Evolutionary conservation across 345 rosid species (phyloP).

Genomic region (Laguncularia racemosa): DNA sequence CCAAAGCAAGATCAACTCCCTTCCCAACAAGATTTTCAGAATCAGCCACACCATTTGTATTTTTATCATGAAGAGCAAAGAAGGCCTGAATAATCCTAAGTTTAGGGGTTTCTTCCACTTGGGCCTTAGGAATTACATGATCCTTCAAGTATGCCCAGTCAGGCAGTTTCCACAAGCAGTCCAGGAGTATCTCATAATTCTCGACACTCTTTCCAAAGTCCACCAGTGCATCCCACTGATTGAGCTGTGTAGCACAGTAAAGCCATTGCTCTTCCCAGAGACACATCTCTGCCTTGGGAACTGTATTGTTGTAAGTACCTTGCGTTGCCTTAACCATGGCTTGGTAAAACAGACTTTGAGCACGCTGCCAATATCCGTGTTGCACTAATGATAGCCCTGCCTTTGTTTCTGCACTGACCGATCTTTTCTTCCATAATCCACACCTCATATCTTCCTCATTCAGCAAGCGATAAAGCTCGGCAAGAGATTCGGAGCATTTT

Average conservation of each 20-base stretch:
- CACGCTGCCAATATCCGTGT: conserved; percentile 97
- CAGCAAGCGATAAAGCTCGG: conserved; percentile 89
- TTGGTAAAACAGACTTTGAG: conserved; percentile 88
- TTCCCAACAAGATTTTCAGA: conserved; percentile 85
- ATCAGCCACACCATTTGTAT: conserved; percentile 73
- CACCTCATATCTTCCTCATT: conserved; percentile 99
- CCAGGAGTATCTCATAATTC: conserved; percentile 92
- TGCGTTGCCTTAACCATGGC: conserved; percentile 99
- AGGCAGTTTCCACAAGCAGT: conserved; percentile 90
- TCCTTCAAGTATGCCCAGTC: conserved; percentile 96
- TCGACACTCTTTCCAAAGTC: conserved; percentile 92
- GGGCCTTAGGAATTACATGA: conserved; percentile 96
- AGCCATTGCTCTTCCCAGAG: conserved; percentile 99
- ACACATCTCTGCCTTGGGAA: conserved; percentile 99
- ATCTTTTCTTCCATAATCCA: conserved; percentile 97
- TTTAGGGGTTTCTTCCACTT: conserved; percentile 98
- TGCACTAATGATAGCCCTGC: conserved; percentile 97
- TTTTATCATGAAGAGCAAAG: conserved; percentile 87
- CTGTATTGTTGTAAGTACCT: conserved; percentile 92
- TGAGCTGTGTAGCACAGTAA: conserved; percentile 84
- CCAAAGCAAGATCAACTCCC: conserved; percentile 95
- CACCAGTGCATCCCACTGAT: conserved; percentile 97
- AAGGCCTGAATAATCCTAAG: conserved; percentile 87
- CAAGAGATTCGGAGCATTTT: conserved; percentile 89
- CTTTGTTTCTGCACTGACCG: conserved; percentile 88